A percentile compares a stretch with the other conserved stretches of the same genome.
Evolutionary conservation across 75 land plant species (phyloP).

Genomic region (Cupressus sempervirens): DNA sequence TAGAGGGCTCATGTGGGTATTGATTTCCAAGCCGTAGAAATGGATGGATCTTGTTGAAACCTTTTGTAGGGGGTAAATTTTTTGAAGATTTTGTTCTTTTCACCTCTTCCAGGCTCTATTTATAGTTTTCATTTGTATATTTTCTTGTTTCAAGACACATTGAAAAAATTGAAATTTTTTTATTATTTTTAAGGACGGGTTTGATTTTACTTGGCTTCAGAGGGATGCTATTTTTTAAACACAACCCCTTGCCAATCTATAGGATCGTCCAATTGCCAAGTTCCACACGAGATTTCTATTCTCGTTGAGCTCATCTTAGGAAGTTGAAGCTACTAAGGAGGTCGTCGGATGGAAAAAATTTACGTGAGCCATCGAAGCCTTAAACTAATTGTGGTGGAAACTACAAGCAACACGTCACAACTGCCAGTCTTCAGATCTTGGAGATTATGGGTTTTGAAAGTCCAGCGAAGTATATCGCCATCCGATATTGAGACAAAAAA

Average conservation of each 20-base stretch:
- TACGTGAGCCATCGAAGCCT: too few relatives aligned
- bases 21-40: neutral
- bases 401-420: too few relatives aligned
- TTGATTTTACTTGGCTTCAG: neutral
- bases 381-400: too few relatives aligned
- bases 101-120: neutral
- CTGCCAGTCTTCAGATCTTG: too few relatives aligned
- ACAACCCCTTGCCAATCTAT: neutral
- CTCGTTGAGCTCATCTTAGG: too few relatives aligned
- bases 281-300: too few relatives aligned
- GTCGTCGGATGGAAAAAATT: too few relatives aligned
- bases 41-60: neutral
- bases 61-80: neutral
- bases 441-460: too few relatives aligned
- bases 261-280: too few relatives aligned
- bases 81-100: neutral
- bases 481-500: too few relatives aligned
- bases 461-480: too few relatives aligned
- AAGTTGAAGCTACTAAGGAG: too few relatives aligned
- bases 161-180: neutral
- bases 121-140: neutral
- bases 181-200: neutral
- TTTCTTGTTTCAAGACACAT: neutral
- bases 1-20: neutral
- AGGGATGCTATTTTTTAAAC: constrained; percentile 8